phyloP scores from a whole-genome alignment of 495 filamentous ascomycete genomes.

The Trichoderma parareesei region DNA sequence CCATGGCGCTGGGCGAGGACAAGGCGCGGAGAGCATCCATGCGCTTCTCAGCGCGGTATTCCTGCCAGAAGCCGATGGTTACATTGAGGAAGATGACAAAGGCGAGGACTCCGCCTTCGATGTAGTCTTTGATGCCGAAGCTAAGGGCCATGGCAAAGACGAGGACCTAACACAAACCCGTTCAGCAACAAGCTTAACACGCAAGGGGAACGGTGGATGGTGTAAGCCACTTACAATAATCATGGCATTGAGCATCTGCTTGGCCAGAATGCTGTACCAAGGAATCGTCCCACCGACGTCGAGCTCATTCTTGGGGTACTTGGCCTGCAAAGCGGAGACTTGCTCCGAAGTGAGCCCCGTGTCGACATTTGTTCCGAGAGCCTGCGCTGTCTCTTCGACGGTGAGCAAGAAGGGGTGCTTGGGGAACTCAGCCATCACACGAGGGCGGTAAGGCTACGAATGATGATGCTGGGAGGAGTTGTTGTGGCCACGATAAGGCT shows the following conservation, averaged over 20 bases:
- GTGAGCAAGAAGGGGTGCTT: conserved; percentile 46
- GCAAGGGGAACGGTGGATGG: conserved; percentile 16
- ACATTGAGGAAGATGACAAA: conserved; percentile 79
- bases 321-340: conserved; percentile 39
- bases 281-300: conserved; percentile 51
- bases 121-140: conserved; percentile 69
- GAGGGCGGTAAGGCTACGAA: neutral
- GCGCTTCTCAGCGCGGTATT: conserved; percentile 78
- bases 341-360: conserved; percentile 46
- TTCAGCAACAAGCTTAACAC: neutral
- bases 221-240: conserved; percentile 37
- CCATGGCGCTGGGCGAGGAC: conserved; percentile 70
- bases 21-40: conserved; percentile 73
- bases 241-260: conserved; percentile 62
- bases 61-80: conserved; percentile 69
- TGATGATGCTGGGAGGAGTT: neutral
- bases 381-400: conserved; percentile 41
- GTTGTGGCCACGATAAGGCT: neutral
- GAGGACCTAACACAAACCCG: conserved; percentile 48
- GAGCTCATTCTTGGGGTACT: conserved; percentile 54
- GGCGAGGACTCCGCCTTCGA: conserved; percentile 76
- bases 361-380: conserved; percentile 48
- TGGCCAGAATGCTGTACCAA: conserved; percentile 58
- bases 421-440: conserved; percentile 33
- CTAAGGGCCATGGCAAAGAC: conserved; percentile 78